Conservation (phyloP, 768 basidiomycete species). For the Tricholoma sp. region DNA sequence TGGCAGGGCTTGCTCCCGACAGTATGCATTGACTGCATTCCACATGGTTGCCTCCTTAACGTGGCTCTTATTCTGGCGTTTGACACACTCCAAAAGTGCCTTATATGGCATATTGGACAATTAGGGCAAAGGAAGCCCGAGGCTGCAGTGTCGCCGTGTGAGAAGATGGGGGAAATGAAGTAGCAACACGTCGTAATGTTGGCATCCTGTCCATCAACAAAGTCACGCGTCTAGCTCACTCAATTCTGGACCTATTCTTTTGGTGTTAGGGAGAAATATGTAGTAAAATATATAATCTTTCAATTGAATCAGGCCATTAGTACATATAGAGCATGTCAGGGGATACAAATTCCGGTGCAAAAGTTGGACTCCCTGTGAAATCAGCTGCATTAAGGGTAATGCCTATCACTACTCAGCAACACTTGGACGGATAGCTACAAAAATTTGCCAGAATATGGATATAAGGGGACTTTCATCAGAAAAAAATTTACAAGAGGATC, state of each 20-base stretch:
- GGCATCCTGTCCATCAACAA: neutral
- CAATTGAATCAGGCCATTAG: neutral
- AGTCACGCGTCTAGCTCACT: neutral
- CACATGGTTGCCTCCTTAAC: neutral
- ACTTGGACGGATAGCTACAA: neutral
- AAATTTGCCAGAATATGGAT: neutral
- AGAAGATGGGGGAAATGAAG: neutral
- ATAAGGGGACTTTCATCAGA: neutral
- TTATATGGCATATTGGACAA: neutral
- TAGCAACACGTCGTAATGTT: too few species aligned
- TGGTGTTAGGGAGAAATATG: too few species aligned
- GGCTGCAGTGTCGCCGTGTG: neutral
- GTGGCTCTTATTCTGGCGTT: slow-evolving; percentile 1
- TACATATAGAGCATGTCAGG: neutral
- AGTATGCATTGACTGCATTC: slow-evolving; percentile 4
- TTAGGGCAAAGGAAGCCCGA: neutral
- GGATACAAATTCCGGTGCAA: too few species aligned
- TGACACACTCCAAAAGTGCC: slow-evolving; percentile 3
- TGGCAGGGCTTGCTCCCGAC: neutral
- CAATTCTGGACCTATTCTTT: neutral
- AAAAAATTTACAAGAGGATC: neutral
- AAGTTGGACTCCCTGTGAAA: too few species aligned
- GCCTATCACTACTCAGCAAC: neutral
- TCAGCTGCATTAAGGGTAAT: neutral
- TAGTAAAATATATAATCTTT: too few species aligned